Evolutionary conservation across 345 rosid species (phyloP).

Genomic region (Clarkia xantiana): DNA sequence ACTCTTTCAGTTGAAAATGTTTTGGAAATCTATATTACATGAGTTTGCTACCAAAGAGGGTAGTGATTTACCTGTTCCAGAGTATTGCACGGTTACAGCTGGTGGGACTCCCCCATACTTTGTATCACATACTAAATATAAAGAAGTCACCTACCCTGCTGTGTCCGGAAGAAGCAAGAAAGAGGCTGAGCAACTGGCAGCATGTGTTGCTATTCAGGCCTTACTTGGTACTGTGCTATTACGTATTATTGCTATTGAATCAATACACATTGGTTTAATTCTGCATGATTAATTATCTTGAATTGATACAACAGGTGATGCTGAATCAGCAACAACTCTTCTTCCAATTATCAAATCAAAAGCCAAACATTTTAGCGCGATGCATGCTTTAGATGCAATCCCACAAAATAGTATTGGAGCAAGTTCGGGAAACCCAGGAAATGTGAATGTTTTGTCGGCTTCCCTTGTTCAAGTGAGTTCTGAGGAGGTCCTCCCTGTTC

Average conservation of each 20-base stretch:
- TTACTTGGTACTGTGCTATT: slow-evolving; percentile 18
- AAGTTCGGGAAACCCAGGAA: neutral
- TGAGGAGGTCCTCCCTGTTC: slow-evolving; percentile 8
- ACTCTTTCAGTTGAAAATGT: slow-evolving; percentile 16
- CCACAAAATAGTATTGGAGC: slow-evolving; percentile 1
- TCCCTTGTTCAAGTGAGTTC: slow-evolving; percentile 7
- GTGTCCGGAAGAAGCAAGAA: slow-evolving; percentile 23
- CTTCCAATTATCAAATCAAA: slow-evolving; percentile 25
- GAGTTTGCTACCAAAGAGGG: slow-evolving; percentile 31
- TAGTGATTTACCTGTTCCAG: slow-evolving; percentile 11
- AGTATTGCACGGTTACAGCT: slow-evolving; percentile 13
- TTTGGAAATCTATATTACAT: slow-evolving; percentile 34
- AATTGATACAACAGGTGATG: slow-evolving; percentile 12
- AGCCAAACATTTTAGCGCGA: slow-evolving; percentile 13
- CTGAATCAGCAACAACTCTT: slow-evolving; percentile 9
- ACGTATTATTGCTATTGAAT: neutral
- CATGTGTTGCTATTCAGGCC: slow-evolving; percentile 22
- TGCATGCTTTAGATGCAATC: slow-evolving; percentile 9
- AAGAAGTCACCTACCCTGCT: slow-evolving; percentile 18
- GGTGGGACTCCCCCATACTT: slow-evolving; percentile 15
- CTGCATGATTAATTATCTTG: neutral
- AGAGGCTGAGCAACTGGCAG: slow-evolving; percentile 44
- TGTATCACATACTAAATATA: slow-evolving; percentile 18
- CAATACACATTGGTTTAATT: slow-evolving; percentile 1
- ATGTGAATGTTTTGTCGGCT: neutral